Evolutionary conservation across 2,329 filamentous ascomycete species (phyloP).

Genomic region (Tolypocladium cylindrosporum): DNA sequence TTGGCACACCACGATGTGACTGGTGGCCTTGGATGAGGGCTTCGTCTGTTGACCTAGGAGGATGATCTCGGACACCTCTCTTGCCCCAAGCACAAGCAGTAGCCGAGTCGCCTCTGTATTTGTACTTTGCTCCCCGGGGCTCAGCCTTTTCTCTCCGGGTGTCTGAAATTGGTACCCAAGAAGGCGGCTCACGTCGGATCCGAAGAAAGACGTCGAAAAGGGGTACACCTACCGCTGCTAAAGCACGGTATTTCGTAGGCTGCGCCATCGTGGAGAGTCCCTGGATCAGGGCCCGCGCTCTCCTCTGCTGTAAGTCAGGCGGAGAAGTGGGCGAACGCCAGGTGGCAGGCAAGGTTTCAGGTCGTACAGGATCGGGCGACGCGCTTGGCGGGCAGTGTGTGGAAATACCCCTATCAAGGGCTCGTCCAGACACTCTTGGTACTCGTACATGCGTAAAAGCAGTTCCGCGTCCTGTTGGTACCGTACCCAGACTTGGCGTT

Average conservation of each 20-base stretch:
- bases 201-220: background rate
- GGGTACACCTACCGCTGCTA: background rate
- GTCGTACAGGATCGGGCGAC: background rate
- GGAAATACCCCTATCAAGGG: background rate
- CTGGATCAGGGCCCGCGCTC: background rate
- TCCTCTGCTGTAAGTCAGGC: background rate
- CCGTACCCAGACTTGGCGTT: background rate
- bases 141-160: background rate
- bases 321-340: background rate
- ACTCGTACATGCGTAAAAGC: background rate
- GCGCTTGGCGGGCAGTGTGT: background rate
- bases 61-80: background rate
- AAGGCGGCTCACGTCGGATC: background rate
- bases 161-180: background rate
- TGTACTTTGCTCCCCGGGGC: background rate
- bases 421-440: background rate
- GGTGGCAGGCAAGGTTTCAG: conserved; percentile 2
- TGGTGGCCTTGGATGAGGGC: background rate
- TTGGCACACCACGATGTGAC: background rate
- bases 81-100: background rate
- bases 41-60: background rate
- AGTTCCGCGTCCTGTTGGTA: background rate
- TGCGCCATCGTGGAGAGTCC: background rate
- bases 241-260: background rate
- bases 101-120: background rate